Conservation (phyloP, 441 rosid genomes). For the Syzygium syzygioides region DNA sequence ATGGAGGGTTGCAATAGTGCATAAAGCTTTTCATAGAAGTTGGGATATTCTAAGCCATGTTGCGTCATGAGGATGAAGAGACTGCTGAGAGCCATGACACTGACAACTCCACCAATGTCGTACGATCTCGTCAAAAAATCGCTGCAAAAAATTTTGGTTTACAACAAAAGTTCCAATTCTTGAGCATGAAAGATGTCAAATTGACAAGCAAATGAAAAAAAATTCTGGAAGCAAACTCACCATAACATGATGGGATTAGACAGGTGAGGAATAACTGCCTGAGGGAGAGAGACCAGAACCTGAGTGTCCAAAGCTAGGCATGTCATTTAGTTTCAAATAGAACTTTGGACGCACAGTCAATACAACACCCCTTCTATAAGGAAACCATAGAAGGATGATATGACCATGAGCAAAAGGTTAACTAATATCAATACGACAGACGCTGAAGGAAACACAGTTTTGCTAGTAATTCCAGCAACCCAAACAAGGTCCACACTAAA, state of each 20-base stretch:
- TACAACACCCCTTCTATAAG: neutral
- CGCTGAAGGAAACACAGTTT: neutral
- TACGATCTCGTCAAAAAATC: slow-evolving; percentile 92
- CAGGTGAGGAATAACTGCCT: slow-evolving; percentile 67
- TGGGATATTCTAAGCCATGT: slow-evolving; percentile 84
- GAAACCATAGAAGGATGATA: neutral
- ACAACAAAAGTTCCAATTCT: neutral
- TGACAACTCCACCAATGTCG: slow-evolving; percentile 90
- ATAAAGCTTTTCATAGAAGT: slow-evolving; percentile 84
- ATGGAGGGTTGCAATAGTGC: slow-evolving; percentile 68
- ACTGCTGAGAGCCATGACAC: slow-evolving; percentile 93
- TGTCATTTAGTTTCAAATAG: neutral
- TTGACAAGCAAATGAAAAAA: slow-evolving; percentile 1
- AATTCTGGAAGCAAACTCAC: slow-evolving; percentile 20
- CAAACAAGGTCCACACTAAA: neutral
- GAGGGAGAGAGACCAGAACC: slow-evolving; percentile 80
- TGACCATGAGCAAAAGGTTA: neutral
- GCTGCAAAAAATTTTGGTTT: slow-evolving; percentile 38
- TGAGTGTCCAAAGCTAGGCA: slow-evolving; percentile 20
- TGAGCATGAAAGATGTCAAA: neutral
- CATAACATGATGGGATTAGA: slow-evolving; percentile 82
- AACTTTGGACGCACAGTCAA: neutral
- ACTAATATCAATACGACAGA: neutral
- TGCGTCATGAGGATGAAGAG: slow-evolving; percentile 89
- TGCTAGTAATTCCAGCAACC: neutral